Base-by-base conservation (phyloP, 1,139 yeast species). In the Pichiaceae sp. region DNA sequence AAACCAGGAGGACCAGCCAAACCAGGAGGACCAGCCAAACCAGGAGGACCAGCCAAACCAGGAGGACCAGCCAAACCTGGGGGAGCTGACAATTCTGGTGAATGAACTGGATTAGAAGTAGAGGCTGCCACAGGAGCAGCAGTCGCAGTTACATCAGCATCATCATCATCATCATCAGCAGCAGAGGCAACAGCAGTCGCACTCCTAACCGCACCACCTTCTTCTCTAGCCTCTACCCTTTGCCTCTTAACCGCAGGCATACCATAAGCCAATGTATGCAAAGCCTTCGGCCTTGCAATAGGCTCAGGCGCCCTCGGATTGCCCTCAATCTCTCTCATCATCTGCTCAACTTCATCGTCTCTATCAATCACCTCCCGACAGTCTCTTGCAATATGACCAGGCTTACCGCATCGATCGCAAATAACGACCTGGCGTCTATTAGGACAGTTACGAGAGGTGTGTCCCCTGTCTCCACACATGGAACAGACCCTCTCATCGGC, bases 361-460 rank as follows among this genome's bases (percentile, higher is more conserved):
- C 59, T 56, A 38, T 72, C 78, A 36, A 54, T 46, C 20, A 9
- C 20, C 4, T 38, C 47, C 43, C 71, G 76, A 68, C 97, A 91
- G 60, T 91, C 97, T 41, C 89, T 68, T 1, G 95, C 87, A 49
- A 79, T 76, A 62, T 91, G 97, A 0, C 97, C 98, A 21, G 72
- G 66, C 37, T 72, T 72, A 3, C 94, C 94, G 68, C 97, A 91
- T 17, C 68, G 66, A 31, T 75, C 69, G 62, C 97, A 91, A 17
- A 80, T 72, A 34, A 89, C 66, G 37, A 65, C 69, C 8, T 78
- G 68, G 17, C 79, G 69, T 49, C 62, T 64, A 43, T 66, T 63
- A 3, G 85, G 82, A 53, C 87, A 79, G 29, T 75, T 79, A 51
- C 65, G 70, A 44, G 70, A 66, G 36, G 70, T 65, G 48, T 80